phyloP scores from a whole-genome alignment of 2,329 filamentous ascomycete genomes.

The Hypoxylon sp. region DNA sequence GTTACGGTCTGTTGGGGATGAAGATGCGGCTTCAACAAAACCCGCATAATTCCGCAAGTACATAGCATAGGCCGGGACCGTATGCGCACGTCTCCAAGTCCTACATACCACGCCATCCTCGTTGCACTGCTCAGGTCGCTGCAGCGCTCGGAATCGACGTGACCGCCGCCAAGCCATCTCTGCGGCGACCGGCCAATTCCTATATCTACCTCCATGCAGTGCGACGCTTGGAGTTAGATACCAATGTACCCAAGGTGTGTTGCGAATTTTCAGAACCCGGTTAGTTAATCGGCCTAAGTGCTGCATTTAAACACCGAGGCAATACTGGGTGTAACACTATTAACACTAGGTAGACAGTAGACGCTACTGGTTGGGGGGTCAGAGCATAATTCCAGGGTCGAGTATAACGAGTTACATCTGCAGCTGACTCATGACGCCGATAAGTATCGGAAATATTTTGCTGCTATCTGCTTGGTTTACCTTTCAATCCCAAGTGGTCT shows the following conservation, averaged over 20 bases:
- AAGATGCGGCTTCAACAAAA: slow-evolving; percentile 33
- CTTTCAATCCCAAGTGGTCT: not conserved
- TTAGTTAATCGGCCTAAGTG: slow-evolving; percentile 12
- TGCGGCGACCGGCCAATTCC: slow-evolving; percentile 30
- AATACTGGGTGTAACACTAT: slow-evolving; percentile 21
- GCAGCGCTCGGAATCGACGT: slow-evolving; percentile 37
- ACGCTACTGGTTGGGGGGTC: slow-evolving; percentile 13
- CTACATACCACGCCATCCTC: slow-evolving; percentile 37
- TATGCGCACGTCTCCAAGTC: slow-evolving; percentile 24
- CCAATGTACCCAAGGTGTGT: slow-evolving; percentile 14
- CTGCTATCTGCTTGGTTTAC: not conserved
- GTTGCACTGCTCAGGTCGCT: slow-evolving; percentile 34
- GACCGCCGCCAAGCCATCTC: slow-evolving; percentile 35
- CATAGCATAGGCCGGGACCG: slow-evolving; percentile 16
- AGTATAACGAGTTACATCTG: slow-evolving; percentile 11
- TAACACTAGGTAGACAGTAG: not conserved
- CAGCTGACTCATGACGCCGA: slow-evolving; percentile 3
- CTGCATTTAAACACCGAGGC: slow-evolving; percentile 13
- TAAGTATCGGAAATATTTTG: not conserved
- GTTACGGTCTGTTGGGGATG: slow-evolving; percentile 10
- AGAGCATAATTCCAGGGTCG: not conserved
- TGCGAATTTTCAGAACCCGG: slow-evolving; percentile 28
- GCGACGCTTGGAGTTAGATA: slow-evolving; percentile 25
- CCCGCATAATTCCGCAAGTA: slow-evolving; percentile 39
- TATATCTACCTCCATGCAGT: slow-evolving; percentile 34